A percentile compares a stretch with the other conserved stretches of the same genome.
These are phyloP conservation scores for Priceomyces medius DNA, from an alignment of 805 yeast species.

Conservation along the genomic window DNA sequence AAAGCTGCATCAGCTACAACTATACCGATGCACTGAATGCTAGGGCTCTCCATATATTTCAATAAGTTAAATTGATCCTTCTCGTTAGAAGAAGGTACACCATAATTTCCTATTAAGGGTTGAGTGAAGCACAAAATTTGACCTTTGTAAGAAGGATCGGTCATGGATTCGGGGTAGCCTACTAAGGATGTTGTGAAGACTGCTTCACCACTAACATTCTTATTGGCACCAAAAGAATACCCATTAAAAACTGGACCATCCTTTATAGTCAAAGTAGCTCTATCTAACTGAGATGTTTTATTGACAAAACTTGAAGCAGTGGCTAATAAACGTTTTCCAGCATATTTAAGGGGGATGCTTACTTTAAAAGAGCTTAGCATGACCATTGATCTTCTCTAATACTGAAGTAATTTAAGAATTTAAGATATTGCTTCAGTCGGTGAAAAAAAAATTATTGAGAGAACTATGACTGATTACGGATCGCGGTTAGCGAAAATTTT, in stretches of 20 bases:
- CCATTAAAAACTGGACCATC: conserved; percentile 94
- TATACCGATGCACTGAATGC: conserved; percentile 90
- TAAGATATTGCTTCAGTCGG: too few relatives aligned
- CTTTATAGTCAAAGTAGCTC: conserved; percentile 88
- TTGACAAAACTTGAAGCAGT: conserved; percentile 34
- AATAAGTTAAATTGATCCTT: conserved; percentile 83
- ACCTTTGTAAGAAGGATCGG: conserved; percentile 97
- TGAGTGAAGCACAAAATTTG: conserved; percentile 96
- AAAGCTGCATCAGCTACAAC: conserved; percentile 95
- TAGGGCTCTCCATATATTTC: conserved; percentile 89
- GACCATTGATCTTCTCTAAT: not conserved
- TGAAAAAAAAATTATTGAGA: not conserved
- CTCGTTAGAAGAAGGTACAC: conserved; percentile 84
- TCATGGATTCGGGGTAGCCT: conserved; percentile 98
- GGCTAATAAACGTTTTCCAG: conserved; percentile 30
- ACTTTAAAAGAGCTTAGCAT: not conserved
- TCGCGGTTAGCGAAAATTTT: conserved; percentile 31
- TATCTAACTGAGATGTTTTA: conserved; percentile 50
- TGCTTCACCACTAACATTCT: conserved; percentile 92
- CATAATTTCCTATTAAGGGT: conserved; percentile 96
- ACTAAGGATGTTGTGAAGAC: conserved; percentile 97
- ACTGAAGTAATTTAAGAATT: not conserved
- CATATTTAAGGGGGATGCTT: not conserved
- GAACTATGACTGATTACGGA: conserved; percentile 28
- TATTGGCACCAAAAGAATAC: conserved; percentile 92